Conservation (phyloP, 441 rosid genomes). For the Iberis amara region DNA sequence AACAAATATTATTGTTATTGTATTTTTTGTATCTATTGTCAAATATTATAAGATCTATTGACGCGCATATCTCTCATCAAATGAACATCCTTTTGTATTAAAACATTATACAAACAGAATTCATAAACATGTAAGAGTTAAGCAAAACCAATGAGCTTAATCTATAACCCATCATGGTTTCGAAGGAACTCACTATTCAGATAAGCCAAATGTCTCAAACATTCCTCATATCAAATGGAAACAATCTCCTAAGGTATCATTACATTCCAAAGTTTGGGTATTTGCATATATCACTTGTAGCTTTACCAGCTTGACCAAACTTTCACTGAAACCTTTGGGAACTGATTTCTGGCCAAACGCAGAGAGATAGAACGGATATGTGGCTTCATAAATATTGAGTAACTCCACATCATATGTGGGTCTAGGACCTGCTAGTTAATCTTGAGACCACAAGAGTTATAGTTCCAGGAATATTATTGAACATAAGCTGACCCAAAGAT, state of each 20-base stretch:
- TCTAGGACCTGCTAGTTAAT: slow-evolving; percentile 38
- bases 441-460: slow-evolving; percentile 73
- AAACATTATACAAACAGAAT: slow-evolving; percentile 37
- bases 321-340: slow-evolving; percentile 42
- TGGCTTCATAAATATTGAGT: slow-evolving; percentile 53
- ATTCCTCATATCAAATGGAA: no score
- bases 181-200: no score
- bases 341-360: slow-evolving; percentile 62
- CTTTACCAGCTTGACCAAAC: slow-evolving; percentile 66
- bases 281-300: not conserved
- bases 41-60: no score
- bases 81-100: slow-evolving; percentile 52
- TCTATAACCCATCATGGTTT: no score
- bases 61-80: slow-evolving; percentile 67
- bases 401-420: slow-evolving; percentile 50
- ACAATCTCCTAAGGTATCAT: no score
- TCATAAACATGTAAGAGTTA: slow-evolving; percentile 1
- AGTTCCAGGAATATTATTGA: slow-evolving; percentile 36
- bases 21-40: no score
- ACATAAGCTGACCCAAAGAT: slow-evolving; percentile 53
- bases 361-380: slow-evolving; percentile 56
- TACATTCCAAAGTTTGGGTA: no score
- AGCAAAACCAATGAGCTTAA: no score
- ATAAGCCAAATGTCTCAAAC: no score
- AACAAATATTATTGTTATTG: no score